Base-by-base conservation (phyloP, 108 stramenopile genomes). In the Mediolabrus comicus region DNA sequence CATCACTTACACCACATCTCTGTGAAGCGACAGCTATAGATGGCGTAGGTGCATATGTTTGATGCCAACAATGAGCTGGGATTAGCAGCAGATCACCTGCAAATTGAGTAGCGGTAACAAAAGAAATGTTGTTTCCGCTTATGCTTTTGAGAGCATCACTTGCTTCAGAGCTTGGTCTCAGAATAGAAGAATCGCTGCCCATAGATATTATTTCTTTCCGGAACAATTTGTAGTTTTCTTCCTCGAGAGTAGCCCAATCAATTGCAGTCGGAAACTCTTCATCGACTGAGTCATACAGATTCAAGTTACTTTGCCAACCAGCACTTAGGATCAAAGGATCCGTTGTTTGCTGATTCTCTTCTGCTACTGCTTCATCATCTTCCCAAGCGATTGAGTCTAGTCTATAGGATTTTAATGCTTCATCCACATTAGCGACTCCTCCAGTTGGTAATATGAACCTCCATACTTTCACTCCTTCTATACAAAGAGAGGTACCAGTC, bases 401-500 rank as follows among this genome's bases (percentile, higher is more conserved):
- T 13, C 84, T 66, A 79, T 88, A 82, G 10, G 84, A 81, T 14
- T 68, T 16, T 24, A 85, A 32, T 11, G 49, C 55, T 28, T 74
- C 72, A 49, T 84, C 87, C 2, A 81, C 59, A 0, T 49, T 46
- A 56, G 29, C 34, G 2, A 86, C 77, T 34, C 62, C 64, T 30
- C 31, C 61, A 7, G 71, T 54, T 6, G 85, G 83, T 3, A 46
- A 17, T 14, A 86, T 52, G 81, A 89, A 89, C 24, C 88, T 74
- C 88, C 88, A 89, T 35, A 85, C 19, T 69, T 89, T 89, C 17
- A 75, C 59, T 16, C 88, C 88, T 39, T 86, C 84, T 6, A 89
- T 17, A 64, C 84, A 86, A 3, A 89, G 53, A 51, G 71, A 77
- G 6, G 88, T 89, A 9, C 88, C 88, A 16, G 84, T 86, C 88